A percentile compares a stretch with the other conserved stretches of the same genome.
Conservation (phyloP, 169 alveolate genomes). For the Plasmodium malariae region DNA sequence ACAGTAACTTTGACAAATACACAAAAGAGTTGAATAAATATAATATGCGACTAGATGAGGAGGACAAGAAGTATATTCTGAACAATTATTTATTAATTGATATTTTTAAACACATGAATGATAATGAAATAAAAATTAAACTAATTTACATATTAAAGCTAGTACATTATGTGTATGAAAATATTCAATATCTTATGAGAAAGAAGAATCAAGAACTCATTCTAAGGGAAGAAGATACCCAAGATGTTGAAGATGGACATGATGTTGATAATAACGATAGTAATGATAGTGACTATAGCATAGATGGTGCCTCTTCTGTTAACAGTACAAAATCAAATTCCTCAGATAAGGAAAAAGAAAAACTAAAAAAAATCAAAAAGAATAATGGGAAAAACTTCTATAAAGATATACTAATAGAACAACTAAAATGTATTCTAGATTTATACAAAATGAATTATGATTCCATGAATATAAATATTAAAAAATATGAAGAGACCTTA, state of each 20-base stretch:
- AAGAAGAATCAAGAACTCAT: neutral
- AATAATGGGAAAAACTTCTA: neutral
- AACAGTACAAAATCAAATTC: too few relatives aligned
- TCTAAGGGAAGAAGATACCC: neutral
- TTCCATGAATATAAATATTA: constrained; percentile 71
- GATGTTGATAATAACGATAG: too few relatives aligned
- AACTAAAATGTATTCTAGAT: constrained; percentile 35
- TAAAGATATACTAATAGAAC: constrained; percentile 50
- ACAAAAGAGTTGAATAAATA: constrained; percentile 2
- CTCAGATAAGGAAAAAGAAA: neutral
- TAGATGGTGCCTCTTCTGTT: too few relatives aligned
- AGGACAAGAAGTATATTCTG: constrained; percentile 34
- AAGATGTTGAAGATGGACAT: too few relatives aligned
- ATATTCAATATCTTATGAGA: constrained; percentile 32
- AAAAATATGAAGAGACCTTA: constrained; percentile 44
- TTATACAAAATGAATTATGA: constrained; percentile 53
- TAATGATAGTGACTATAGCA: too few relatives aligned
- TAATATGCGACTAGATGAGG: constrained; percentile 26
- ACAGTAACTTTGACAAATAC: constrained; percentile 29
- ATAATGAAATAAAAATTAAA: constrained; percentile 45
- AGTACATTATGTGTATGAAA: constrained; percentile 63
- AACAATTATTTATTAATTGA: constrained; percentile 62
- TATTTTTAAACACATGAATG: constrained; percentile 64
- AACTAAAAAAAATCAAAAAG: neutral
- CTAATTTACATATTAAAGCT: constrained; percentile 54